These are phyloP conservation scores for Fusarium oxysporum DNA, from an alignment of 2,329 filamentous ascomycete genomes.

Conservation along the genomic window DNA sequence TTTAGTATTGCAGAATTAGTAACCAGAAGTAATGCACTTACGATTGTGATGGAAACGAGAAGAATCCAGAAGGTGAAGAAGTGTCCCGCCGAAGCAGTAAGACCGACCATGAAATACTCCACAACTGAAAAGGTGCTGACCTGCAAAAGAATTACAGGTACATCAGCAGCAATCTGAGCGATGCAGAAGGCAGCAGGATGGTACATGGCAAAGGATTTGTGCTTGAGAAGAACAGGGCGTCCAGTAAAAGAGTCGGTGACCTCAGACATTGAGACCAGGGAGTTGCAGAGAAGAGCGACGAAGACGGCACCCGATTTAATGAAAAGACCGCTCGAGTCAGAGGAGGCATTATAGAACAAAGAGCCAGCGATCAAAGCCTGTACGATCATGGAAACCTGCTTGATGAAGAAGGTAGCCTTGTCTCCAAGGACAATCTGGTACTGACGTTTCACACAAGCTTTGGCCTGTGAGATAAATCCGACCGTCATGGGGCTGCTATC, in stretches of 20 bases:
- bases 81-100: conserved; percentile 60
- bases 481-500: conserved; percentile 68
- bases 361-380: conserved; percentile 74
- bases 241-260: conserved; percentile 72
- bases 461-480: conserved; percentile 66
- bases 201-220: conserved; percentile 67
- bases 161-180: conserved; percentile 65
- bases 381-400: conserved; percentile 66
- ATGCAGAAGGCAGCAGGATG: conserved; percentile 70
- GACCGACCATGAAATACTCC: conserved; percentile 72
- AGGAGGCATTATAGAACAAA: conserved; percentile 73
- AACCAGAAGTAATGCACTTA: conserved; percentile 41
- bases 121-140: conserved; percentile 68
- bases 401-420: conserved; percentile 72
- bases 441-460: conserved; percentile 67
- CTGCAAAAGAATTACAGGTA: conserved; percentile 69
- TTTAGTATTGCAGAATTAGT: fast-evolving
- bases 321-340: conserved; percentile 70
- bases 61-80: conserved; percentile 74
- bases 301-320: conserved; percentile 73
- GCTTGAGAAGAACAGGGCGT: conserved; percentile 69
- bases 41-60: conserved; percentile 63
- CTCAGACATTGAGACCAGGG: conserved; percentile 73
- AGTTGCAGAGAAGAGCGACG: conserved; percentile 72
- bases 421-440: conserved; percentile 76